Percentiles rank a stretch among this genome's conserved stretches.
Conservation (phyloP, 345 rosid genomes). For the Reutealis trisperma region DNA sequence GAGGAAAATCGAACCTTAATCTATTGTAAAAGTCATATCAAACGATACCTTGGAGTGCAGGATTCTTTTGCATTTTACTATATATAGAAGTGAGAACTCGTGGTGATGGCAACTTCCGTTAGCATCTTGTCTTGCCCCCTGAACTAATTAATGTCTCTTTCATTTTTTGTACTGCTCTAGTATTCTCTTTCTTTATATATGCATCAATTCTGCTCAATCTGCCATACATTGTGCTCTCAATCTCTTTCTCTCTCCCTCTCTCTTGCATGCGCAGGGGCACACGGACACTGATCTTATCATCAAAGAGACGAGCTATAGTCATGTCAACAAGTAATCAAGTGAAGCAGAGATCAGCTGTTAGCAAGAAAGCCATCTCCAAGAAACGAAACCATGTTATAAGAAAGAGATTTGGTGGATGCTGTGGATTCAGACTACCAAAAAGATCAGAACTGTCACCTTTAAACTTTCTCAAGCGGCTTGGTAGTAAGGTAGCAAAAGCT, state of each 20-base stretch:
- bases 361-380: slow-evolving; percentile 20
- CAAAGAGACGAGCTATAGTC: neutral
- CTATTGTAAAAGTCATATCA: too few relatives aligned
- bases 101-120: too few relatives aligned
- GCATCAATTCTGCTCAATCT: neutral
- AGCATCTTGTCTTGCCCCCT: too few relatives aligned
- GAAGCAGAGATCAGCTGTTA: slow-evolving; percentile 13
- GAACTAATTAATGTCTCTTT: too few relatives aligned
- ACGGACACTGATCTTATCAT: too few relatives aligned
- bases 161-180: too few relatives aligned
- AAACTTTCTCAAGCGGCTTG: slow-evolving; percentile 49
- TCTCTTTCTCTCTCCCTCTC: neutral
- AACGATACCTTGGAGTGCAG: too few relatives aligned
- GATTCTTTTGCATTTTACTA: too few relatives aligned
- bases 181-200: neutral
- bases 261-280: neutral
- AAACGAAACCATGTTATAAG: slow-evolving; percentile 1
- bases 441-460: slow-evolving; percentile 45
- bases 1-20: too few relatives aligned
- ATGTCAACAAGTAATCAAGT: slow-evolving; percentile 39
- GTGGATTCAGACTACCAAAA: slow-evolving; percentile 53
- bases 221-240: neutral
- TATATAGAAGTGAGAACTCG: too few relatives aligned
- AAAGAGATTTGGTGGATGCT: slow-evolving; percentile 25
- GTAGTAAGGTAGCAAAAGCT: slow-evolving; percentile 45